Evolutionary conservation across 1,284 basidiomycete species (phyloP), one percentile per base, ranked within the genome.

Genomic region (Lignosus rhinocerotis): DNA sequence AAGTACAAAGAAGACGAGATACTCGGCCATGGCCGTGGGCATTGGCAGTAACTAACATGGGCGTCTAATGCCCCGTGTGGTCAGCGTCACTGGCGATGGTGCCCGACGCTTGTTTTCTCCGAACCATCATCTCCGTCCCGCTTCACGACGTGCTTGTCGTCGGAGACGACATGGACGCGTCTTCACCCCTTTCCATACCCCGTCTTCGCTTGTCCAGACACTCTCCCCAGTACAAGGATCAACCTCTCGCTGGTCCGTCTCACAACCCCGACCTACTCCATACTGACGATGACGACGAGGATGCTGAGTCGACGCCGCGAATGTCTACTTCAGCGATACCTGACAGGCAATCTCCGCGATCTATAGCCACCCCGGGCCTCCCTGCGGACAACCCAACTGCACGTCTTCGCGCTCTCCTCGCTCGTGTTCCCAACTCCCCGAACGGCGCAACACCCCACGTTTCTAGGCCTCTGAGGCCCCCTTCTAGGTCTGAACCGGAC

Each of bases 351-450:
- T 70, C 54, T 66, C 71, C 62, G 33, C 66, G 58, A 17, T 52
- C 45, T 30, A 62, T 39, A 10, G 30, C 65, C 9, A 58, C 61
- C 2, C 58, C 65, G 14, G 56, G 59, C 36, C 58, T 65, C 9
- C 70, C 72, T 6, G 68, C 70, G 30, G 77, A 80, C 49, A 82
- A 77, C 0, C 79, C 82, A 5, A 79, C 80, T 19, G 77, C 75
- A 25, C 81, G 81, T 42, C 78, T 88, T 33, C 83, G 86, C 38
- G 82, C 83, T 17, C 70, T 88, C 9, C 73, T 89, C 10, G 69
- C 75, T 42, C 80, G 75, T 62, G 74, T 76, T 51, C 74, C 75
- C 62, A 72, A 72, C 61, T 59, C 59, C 14, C 57, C 59, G 1
- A 61, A 60, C 33, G 58, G 64, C 51, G 62, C 62, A 50, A 69